Conservation (phyloP, 2,329 filamentous ascomycete genomes). For the Alternaria sp. region DNA sequence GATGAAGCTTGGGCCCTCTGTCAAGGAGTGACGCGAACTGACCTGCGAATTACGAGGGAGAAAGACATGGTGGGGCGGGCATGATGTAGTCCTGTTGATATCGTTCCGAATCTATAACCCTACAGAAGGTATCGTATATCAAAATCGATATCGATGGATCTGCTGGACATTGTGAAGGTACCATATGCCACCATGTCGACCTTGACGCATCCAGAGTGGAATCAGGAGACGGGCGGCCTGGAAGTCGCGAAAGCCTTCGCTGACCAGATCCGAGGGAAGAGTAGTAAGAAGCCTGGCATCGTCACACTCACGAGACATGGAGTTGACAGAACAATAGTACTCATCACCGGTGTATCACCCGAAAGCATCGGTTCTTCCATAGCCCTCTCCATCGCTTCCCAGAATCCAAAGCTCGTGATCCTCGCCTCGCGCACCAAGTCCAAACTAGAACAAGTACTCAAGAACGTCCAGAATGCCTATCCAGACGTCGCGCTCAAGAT, state of each 20-base stretch:
- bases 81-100: neutral
- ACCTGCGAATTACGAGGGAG: neutral
- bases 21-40: neutral
- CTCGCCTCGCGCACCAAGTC: constrained; percentile 54
- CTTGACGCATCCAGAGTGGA: constrained; percentile 49
- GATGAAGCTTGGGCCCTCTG: neutral
- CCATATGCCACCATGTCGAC: neutral
- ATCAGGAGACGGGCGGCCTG: constrained; percentile 40
- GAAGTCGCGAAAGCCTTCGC: constrained; percentile 44
- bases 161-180: neutral
- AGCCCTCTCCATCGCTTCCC: constrained; percentile 38
- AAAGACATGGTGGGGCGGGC: neutral
- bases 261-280: constrained; percentile 37
- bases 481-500: constrained; percentile 35
- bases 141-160: too few species aligned
- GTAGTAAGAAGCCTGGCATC: constrained; percentile 18
- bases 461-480: constrained; percentile 42
- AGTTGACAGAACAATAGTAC: constrained; percentile 37
- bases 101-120: fast-evolving
- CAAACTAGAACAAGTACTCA: constrained; percentile 53
- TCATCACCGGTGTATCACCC: constrained; percentile 49
- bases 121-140: too few species aligned
- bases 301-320: fast-evolving
- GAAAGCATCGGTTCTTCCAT: constrained; percentile 44
- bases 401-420: constrained; percentile 37